These are phyloP conservation scores for Naematelia encephala DNA, from an alignment of 768 basidiomycete genomes.

Conservation along the genomic window DNA sequence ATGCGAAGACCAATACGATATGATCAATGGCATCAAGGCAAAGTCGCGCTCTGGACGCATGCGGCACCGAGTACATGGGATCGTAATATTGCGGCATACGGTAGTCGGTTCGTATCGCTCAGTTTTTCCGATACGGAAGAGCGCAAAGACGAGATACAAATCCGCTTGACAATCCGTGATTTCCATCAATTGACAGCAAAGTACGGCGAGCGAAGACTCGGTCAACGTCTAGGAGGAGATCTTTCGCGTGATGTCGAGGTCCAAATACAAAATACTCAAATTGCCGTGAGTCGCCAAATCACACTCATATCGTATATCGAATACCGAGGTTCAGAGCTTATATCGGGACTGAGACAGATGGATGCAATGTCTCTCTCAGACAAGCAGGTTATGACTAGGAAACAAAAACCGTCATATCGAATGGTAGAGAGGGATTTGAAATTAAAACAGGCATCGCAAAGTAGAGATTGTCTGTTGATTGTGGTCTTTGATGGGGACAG, in stretches of 20 bases:
- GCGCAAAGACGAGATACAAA: background rate
- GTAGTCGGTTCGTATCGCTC: background rate
- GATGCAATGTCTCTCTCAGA: background rate
- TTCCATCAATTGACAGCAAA: background rate
- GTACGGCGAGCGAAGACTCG: background rate
- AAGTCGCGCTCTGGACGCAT: background rate
- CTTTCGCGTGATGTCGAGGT: background rate
- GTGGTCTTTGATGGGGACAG: background rate
- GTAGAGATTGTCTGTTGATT: background rate
- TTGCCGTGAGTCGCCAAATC: background rate
- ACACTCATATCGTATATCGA: too few relatives aligned
- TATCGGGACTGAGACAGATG: too few relatives aligned
- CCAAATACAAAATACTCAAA: background rate
- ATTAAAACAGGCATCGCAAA: background rate
- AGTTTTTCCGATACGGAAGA: background rate
- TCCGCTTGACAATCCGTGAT: background rate
- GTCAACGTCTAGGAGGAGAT: background rate
- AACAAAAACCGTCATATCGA: background rate
- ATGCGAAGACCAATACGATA: background rate
- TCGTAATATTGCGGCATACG: background rate
- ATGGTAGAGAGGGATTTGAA: background rate
- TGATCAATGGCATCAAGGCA: background rate
- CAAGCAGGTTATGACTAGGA: background rate
- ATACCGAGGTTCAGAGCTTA: too few relatives aligned
- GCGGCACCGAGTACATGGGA: background rate